Conservation (phyloP, 2,329 filamentous ascomycete genomes). For the Paecilomyces niveus region DNA sequence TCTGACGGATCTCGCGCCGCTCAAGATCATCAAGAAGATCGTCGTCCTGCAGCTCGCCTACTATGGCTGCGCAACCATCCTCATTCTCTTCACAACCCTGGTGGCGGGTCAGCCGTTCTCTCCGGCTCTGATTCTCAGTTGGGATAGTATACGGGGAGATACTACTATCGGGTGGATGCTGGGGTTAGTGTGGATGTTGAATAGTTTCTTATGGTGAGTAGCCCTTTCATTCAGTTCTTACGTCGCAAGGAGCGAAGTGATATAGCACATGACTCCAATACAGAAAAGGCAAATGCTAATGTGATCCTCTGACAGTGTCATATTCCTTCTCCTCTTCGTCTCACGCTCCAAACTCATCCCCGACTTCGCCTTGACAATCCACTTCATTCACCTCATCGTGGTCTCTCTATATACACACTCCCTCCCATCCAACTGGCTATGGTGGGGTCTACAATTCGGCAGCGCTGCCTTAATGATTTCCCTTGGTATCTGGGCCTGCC, state of each 20-base stretch:
- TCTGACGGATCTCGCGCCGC: slow-evolving; percentile 58
- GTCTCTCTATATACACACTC: slow-evolving; percentile 71
- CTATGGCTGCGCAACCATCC: slow-evolving; percentile 53
- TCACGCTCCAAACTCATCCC: slow-evolving; percentile 88
- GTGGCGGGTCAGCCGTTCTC: slow-evolving; percentile 57
- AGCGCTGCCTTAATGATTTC: slow-evolving; percentile 59
- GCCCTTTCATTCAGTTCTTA: slow-evolving; percentile 17
- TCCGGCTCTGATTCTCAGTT: slow-evolving; percentile 55
- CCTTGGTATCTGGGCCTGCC: slow-evolving; percentile 83
- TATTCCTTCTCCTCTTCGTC: slow-evolving; percentile 76
- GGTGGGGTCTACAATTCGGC: slow-evolving; percentile 68
- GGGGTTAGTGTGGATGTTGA: slow-evolving; percentile 60
- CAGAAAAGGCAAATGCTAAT: neutral
- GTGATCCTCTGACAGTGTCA: slow-evolving; percentile 51
- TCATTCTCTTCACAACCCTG: slow-evolving; percentile 62
- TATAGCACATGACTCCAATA: neutral
- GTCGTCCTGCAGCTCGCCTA: slow-evolving; percentile 57
- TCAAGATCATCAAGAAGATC: slow-evolving; percentile 62
- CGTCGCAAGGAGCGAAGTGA: neutral
- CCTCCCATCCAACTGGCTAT: slow-evolving; percentile 70
- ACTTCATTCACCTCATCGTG: slow-evolving; percentile 71
- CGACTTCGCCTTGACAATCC: slow-evolving; percentile 87
- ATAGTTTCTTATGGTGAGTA: slow-evolving; percentile 56
- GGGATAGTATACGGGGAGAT: slow-evolving; percentile 58
- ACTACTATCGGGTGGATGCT: slow-evolving; percentile 65